Evolutionary conservation across 2,329 filamentous ascomycete species (phyloP), one percentile per base, ranked within the genome.

Genomic region (Ascochyta pisi): DNA sequence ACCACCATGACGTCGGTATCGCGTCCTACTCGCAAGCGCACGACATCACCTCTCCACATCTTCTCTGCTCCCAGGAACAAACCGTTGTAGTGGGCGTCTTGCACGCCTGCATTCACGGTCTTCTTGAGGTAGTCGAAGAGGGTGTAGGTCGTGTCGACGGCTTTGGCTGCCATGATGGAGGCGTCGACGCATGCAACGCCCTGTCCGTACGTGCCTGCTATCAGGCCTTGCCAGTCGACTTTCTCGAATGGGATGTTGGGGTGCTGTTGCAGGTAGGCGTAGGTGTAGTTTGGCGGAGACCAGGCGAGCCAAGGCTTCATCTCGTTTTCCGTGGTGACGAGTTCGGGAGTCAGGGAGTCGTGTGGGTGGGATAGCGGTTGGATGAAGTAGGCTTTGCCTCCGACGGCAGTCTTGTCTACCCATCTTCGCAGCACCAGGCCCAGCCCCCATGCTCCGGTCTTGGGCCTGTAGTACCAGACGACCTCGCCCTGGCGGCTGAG

Each of bases 51-150:
- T 19, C 80, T 71, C 82, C 83, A 86, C 22, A 86, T 77, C 69
- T 86, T 86, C 64, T 87, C 84, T 1, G 81, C 83, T 6, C 84
- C 84, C 0, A 86, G 69, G 66, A 79, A 86, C 45, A 86, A 75
- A 29, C 82, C 82, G 53, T 82, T 81, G 68, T 81, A 86, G 50
- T 79, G 75, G 3, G 75, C 68, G 41, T 80, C 78, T 50, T 81
- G 76, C 2, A 70, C 55, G 13, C 76, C 76, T 3, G 73, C 70
- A 1, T 77, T 65, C 1, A 57, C 47, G 1, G 69, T 63, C 19
- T 73, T 77, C 39, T 77, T 77, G n/a, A 79, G 70, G n/a, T 70
- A 75, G 44, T 81, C 78, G 53, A 84, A 81, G 2, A 81, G 78
- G 0, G 83, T 84, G 64, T 84, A 86, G 24, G 82, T 82, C 23